Base-by-base conservation (phyloP, 2,329 filamentous ascomycete genomes). In the Neopestalotiopsis sp. region DNA sequence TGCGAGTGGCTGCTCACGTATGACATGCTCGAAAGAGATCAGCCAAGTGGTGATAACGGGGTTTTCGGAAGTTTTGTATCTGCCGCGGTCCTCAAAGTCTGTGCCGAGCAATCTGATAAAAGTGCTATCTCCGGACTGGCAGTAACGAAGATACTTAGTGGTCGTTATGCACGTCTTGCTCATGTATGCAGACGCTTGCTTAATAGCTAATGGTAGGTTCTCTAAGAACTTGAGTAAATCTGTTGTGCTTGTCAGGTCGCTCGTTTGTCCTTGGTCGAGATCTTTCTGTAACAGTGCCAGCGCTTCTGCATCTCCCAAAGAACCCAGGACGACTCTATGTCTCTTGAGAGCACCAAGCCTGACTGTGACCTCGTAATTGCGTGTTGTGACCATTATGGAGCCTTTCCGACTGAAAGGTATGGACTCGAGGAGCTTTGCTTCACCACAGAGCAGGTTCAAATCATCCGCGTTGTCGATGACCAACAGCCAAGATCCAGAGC, bases 381-480 rank as follows among this genome's bases (percentile, higher is more conserved):
- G 70, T 1, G 74, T 75, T 1, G 70, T 81, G 65, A 81, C 76
- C 1, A 81, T 67, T 56, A 80, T 77, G 2, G 72, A 73, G 14
- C 78, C 77, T 24, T 67, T 72, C 6, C 56, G 34, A 65, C 71
- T 78, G 32, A 62, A 74, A 56, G 79, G 81, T 4, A 84, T 71
- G 70, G 75, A 75, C 4, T 75, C 68, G 34, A 3, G 38, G 30
- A 67, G 69, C 52, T 13, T 38, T 6, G 13, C 24, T 20, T 65
- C 34, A 20, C 72, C 57, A 56, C 77, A 75, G 0, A 81, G 68
- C 2, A 82, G 66, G 1, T 75, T 67, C 1, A 49, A 65, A 65
- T 85, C 80, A 66, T 85, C 81, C 9, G 80, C 81, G 64, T 84
- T 85, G 67, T 86, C 82, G n/a, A 85, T 65, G 52, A 86, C 74